Evolutionary conservation across 441 rosid species (phyloP).

Genomic region (Eutrema salsugineum): DNA sequence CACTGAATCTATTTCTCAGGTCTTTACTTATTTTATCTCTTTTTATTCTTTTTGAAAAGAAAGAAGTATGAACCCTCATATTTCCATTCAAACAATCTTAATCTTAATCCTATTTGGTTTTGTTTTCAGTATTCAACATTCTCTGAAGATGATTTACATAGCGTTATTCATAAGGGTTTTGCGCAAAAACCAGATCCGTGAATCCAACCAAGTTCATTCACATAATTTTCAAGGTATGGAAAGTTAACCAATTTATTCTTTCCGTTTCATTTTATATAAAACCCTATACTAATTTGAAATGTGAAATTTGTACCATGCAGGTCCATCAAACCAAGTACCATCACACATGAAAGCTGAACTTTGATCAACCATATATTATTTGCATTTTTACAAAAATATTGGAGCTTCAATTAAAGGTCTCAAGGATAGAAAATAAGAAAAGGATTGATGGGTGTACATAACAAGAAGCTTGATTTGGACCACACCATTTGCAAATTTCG

Average conservation of each 20-base stretch:
- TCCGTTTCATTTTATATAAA: neutral
- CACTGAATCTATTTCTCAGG: slow-evolving; percentile 44
- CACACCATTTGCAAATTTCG: slow-evolving; percentile 7
- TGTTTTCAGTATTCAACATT: slow-evolving; percentile 45
- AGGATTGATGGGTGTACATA: slow-evolving; percentile 53
- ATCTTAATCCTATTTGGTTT: neutral
- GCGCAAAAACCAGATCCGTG: slow-evolving; percentile 38
- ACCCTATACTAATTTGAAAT: neutral
- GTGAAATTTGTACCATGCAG: slow-evolving; percentile 37
- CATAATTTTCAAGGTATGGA: slow-evolving; percentile 36
- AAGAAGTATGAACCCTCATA: neutral
- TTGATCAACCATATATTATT: slow-evolving; percentile 39
- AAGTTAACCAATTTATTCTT: neutral
- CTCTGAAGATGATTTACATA: slow-evolving; percentile 72
- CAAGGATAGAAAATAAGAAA: slow-evolving; percentile 29
- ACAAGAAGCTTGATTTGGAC: slow-evolving; percentile 43
- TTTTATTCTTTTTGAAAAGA: neutral
- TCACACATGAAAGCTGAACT: slow-evolving; percentile 60
- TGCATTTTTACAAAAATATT: neutral
- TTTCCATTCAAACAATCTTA: neutral
- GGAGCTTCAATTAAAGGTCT: slow-evolving; percentile 1
- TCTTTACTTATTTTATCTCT: slow-evolving; percentile 10
- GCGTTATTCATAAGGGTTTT: slow-evolving; percentile 77
- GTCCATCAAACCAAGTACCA: slow-evolving; percentile 40
- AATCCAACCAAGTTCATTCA: slow-evolving; percentile 17